A percentile compares a stretch with the other conserved stretches of the same genome.
These are phyloP conservation scores for Penicillium cataractarum DNA, from an alignment of 495 filamentous ascomycete species.

Conservation along the genomic window DNA sequence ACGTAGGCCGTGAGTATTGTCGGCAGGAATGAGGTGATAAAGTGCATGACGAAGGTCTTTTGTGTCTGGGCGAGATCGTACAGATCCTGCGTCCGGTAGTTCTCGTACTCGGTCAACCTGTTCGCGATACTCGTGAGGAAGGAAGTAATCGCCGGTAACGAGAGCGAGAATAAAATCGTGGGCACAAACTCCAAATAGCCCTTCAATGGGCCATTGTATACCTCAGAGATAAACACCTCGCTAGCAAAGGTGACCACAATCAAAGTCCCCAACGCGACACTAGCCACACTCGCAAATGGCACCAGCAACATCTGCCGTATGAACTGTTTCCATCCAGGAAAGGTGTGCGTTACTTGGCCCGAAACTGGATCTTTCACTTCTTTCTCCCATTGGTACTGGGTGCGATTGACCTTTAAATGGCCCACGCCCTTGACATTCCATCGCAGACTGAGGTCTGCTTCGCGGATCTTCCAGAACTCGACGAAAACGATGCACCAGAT, in stretches of 20 bases:
- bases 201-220: constrained; percentile 88
- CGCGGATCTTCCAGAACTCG: constrained; percentile 95
- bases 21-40: constrained; percentile 91
- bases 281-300: constrained; percentile 79
- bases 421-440: constrained; percentile 90
- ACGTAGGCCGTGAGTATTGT: constrained; percentile 93
- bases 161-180: constrained; percentile 75
- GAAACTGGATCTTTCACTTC: constrained; percentile 78
- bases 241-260: constrained; percentile 85
- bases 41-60: constrained; percentile 94
- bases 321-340: constrained; percentile 76
- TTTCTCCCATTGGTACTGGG: constrained; percentile 77
- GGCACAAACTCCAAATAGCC: constrained; percentile 81
- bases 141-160: constrained; percentile 73
- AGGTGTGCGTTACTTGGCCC: constrained; percentile 75
- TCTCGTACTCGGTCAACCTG: constrained; percentile 79
- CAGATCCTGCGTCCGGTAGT: constrained; percentile 82
- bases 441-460: constrained; percentile 83
- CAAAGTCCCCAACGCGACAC: constrained; percentile 71
- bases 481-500: constrained; percentile 89
- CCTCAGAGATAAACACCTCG: constrained; percentile 91
- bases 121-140: constrained; percentile 77
- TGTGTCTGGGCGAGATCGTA: constrained; percentile 81
- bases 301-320: constrained; percentile 77
- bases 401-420: constrained; percentile 74